Conservation (phyloP, 1,139 yeast genomes). For the Dujonia santamariae region DNA sequence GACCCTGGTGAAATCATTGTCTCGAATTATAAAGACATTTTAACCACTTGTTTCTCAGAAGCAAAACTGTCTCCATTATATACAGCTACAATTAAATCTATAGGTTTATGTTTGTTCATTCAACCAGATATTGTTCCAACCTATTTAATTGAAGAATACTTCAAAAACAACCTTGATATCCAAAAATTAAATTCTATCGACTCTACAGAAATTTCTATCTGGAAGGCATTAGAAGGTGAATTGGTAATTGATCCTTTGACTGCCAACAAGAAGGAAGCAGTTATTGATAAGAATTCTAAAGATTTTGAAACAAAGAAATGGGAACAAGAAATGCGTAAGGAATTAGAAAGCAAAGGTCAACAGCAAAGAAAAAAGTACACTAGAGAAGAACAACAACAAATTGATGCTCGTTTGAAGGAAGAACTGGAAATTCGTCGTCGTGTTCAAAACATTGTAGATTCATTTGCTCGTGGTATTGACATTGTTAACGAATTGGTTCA, state of each 20-base stretch:
- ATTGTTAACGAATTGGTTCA: slow-evolving; percentile 52
- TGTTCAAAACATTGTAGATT: slow-evolving; percentile 36
- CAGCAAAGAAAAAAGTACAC: slow-evolving; percentile 52
- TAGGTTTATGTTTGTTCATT: slow-evolving; percentile 69
- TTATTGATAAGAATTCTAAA: slow-evolving; percentile 58
- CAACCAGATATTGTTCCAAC: slow-evolving; percentile 62
- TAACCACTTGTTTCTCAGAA: slow-evolving; percentile 16
- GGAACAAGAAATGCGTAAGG: slow-evolving; percentile 82
- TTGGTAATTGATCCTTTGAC: slow-evolving; percentile 63
- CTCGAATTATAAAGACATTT: slow-evolving; percentile 33
- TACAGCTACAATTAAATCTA: slow-evolving; percentile 51
- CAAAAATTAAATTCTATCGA: slow-evolving; percentile 34
- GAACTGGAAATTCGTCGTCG: slow-evolving; percentile 55
- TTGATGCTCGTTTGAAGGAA: slow-evolving; percentile 57
- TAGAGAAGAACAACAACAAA: slow-evolving; percentile 68
- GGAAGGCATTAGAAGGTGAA: slow-evolving; percentile 67
- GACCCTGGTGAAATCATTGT: slow-evolving; percentile 66
- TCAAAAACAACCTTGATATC: slow-evolving; percentile 48
- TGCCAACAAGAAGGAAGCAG: slow-evolving; percentile 29
- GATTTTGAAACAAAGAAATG: slow-evolving; percentile 86
- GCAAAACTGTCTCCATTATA: slow-evolving; percentile 15
- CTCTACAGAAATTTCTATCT: slow-evolving; percentile 46
- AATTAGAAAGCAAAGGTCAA: slow-evolving; percentile 56
- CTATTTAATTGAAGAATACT: slow-evolving; percentile 33
- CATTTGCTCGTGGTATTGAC: slow-evolving; percentile 47